Conservation (phyloP, 2,329 filamentous ascomycete species). For the Neoscytalidium dimidiatum region DNA sequence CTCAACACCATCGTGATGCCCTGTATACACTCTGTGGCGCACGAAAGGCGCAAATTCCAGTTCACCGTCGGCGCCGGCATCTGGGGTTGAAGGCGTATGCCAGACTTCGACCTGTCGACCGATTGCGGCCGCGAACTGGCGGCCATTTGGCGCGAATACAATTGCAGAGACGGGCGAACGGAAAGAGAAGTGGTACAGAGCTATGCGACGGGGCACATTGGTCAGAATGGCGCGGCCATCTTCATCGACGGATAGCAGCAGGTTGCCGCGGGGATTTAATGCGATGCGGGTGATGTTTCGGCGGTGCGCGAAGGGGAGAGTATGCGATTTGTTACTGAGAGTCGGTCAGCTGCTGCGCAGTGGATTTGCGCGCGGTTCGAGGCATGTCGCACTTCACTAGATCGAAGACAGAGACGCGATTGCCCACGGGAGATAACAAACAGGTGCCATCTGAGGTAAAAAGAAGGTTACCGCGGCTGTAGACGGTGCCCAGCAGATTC, state of each 20-base stretch:
- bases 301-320: slow-evolving; percentile 86
- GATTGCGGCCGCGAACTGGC: slow-evolving; percentile 85
- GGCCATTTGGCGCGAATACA: slow-evolving; percentile 86
- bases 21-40: slow-evolving; percentile 79
- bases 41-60: slow-evolving; percentile 96
- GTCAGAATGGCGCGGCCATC: slow-evolving; percentile 92
- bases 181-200: slow-evolving; percentile 96
- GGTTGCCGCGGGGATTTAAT: slow-evolving; percentile 85
- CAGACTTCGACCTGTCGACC: slow-evolving; percentile 91
- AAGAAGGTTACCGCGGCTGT: slow-evolving; percentile 94
- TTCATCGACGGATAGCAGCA: slow-evolving; percentile 90
- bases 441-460: slow-evolving; percentile 96
- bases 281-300: slow-evolving; percentile 89
- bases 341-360: neutral
- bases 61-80: slow-evolving; percentile 74
- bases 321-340: slow-evolving; percentile 79
- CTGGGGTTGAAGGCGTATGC: slow-evolving; percentile 90
- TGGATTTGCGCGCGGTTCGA: neutral
- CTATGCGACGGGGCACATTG: slow-evolving; percentile 81
- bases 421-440: slow-evolving; percentile 93
- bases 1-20: slow-evolving; percentile 84
- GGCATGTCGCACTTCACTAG: slow-evolving; percentile 74
- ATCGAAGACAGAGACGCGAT: slow-evolving; percentile 93
- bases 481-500: slow-evolving; percentile 96
- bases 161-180: slow-evolving; percentile 79